Evolutionary conservation across 768 basidiomycete genomes (phyloP).

Genomic region (Collybia sordida): DNA sequence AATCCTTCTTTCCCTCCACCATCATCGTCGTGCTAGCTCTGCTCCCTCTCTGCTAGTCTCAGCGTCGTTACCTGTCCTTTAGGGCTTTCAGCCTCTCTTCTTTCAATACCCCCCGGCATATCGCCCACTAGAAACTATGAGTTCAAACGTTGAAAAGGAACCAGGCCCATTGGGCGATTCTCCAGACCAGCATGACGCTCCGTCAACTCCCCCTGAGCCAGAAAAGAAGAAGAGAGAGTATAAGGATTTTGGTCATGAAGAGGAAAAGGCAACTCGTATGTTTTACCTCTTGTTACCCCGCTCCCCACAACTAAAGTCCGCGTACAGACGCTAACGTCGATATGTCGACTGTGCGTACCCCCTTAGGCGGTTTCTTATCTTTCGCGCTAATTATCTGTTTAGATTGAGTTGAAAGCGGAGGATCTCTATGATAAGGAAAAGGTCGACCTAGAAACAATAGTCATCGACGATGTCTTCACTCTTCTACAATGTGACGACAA

Average conservation of each 20-base stretch:
- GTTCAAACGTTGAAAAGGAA: constrained; percentile 60
- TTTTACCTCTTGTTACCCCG: constrained; percentile 11
- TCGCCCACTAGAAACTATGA: constrained; percentile 24
- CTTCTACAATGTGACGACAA: constrained; percentile 87
- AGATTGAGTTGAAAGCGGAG: constrained; percentile 89
- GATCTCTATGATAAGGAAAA: constrained; percentile 98
- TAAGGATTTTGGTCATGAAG: constrained; percentile 81
- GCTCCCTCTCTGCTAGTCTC: constrained; percentile 5
- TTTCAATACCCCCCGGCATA: constrained; percentile 20
- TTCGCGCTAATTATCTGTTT: constrained; percentile 14
- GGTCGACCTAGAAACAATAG: constrained; percentile 96
- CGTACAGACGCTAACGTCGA: constrained; percentile 78
- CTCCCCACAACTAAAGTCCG: constrained; percentile 2
- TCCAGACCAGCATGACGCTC: constrained; percentile 24
- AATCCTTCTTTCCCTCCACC: constrained; percentile 20
- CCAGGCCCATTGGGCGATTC: constrained; percentile 57
- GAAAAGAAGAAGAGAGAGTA: constrained; percentile 76
- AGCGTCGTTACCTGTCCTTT: constrained; percentile 12
- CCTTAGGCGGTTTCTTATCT: background rate
- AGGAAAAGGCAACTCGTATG: constrained; percentile 63
- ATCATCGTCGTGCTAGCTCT: constrained; percentile 10
- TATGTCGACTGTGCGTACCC: constrained; percentile 66
- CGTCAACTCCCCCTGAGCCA: constrained; percentile 24
- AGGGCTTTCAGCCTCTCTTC: constrained; percentile 26
- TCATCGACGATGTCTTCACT: constrained; percentile 95